phyloP scores from a whole-genome alignment of 768 basidiomycete species.

The Pholiota molesta region DNA sequence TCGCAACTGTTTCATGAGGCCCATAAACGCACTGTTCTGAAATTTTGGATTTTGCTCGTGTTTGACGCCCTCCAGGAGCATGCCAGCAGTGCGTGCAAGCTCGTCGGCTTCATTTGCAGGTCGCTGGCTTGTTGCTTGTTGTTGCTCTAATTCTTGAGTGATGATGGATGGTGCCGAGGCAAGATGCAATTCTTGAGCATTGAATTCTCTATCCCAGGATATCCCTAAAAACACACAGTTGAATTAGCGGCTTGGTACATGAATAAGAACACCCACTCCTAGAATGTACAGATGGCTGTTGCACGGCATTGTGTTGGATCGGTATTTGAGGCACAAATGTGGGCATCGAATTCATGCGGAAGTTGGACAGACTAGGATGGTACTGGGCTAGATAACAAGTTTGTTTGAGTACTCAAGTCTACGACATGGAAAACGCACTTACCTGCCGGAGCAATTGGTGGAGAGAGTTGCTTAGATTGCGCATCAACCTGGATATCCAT shows the following conservation, averaged over 20 bases:
- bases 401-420: neutral
- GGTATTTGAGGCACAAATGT: conserved; percentile 33
- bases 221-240: conserved; percentile 32
- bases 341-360: conserved; percentile 42
- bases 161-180: conserved; percentile 22
- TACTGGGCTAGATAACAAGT: conserved; percentile 37
- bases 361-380: conserved; percentile 38
- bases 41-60: conserved; percentile 85
- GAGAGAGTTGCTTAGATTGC: conserved; percentile 10
- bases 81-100: conserved; percentile 78
- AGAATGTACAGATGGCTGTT: conserved; percentile 29
- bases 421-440: conserved; percentile 1
- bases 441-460: conserved; percentile 23
- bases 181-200: conserved; percentile 51
- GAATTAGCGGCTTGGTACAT: neutral
- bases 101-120: conserved; percentile 56
- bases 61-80: conserved; percentile 75
- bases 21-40: conserved; percentile 80
- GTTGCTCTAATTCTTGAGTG: conserved; percentile 26
- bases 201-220: conserved; percentile 70
- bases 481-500: conserved; percentile 20
- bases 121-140: conserved; percentile 20
- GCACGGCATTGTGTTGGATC: conserved; percentile 29
- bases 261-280: conserved; percentile 42
- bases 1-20: conserved; percentile 82